These are phyloP conservation scores for Penicillium herquei DNA, from an alignment of 495 filamentous ascomycete genomes.

Conservation along the genomic window DNA sequence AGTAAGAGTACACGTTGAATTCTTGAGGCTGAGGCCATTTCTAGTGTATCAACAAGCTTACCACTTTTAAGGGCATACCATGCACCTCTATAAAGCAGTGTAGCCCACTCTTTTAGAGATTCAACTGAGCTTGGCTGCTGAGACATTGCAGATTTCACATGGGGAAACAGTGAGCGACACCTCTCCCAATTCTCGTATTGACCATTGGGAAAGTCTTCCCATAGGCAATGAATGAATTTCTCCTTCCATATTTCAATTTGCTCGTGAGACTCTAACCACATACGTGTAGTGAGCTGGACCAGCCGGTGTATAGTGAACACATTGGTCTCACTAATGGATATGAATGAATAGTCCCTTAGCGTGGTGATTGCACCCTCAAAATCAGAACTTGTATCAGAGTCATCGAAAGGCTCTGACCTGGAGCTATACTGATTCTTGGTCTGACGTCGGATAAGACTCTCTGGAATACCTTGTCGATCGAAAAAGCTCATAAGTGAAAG, in stretches of 20 bases:
- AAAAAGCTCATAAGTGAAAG: constrained; percentile 29
- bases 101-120: constrained; percentile 18
- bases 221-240: constrained; percentile 35
- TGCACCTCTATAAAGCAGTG: constrained; percentile 14
- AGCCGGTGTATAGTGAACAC: constrained; percentile 21
- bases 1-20: not conserved
- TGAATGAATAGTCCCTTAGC: constrained; percentile 40
- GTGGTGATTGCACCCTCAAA: constrained; percentile 42
- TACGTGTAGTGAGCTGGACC: constrained; percentile 20
- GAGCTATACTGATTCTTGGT: not conserved
- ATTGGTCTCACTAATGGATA: constrained; percentile 18
- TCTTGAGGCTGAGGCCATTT: not conserved
- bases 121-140: constrained; percentile 9
- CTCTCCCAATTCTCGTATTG: constrained; percentile 29
- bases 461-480: constrained; percentile 13
- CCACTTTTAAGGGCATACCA: not conserved
- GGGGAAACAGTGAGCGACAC: constrained; percentile 27
- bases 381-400: not conserved
- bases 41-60: not conserved
- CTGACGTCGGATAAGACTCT: not conserved
- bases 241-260: constrained; percentile 31
- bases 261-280: constrained; percentile 24
- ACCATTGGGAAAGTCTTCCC: constrained; percentile 44
- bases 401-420: not conserved
- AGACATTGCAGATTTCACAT: constrained; percentile 17